phyloP scores from a whole-genome alignment of 2,329 filamentous ascomycete species.

The Calonectria pteridis region DNA sequence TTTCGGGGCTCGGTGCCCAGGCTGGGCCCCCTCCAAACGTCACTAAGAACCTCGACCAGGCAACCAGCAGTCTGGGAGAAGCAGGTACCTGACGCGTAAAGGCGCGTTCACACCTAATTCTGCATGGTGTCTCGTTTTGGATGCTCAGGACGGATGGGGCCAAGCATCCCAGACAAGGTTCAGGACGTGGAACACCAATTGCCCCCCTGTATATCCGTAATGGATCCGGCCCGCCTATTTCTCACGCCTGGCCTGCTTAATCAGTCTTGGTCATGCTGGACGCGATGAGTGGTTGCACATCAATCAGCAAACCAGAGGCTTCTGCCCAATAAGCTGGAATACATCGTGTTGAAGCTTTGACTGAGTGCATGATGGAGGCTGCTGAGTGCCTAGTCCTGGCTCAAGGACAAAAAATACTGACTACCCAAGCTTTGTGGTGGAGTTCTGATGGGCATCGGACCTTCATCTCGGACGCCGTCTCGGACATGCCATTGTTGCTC shows the following conservation, averaged over 20 bases:
- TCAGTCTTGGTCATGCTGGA: slow-evolving; percentile 41
- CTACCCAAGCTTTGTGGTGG: slow-evolving; percentile 19
- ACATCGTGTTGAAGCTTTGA: slow-evolving; percentile 33
- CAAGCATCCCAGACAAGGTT: background rate
- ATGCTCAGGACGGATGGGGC: slow-evolving; percentile 11
- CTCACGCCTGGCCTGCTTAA: slow-evolving; percentile 32
- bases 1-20: slow-evolving; percentile 29
- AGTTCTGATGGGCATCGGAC: slow-evolving; percentile 40
- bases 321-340: slow-evolving; percentile 16
- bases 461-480: slow-evolving; percentile 14
- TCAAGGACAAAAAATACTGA: background rate
- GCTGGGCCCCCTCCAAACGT: slow-evolving; percentile 31
- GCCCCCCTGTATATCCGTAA: slow-evolving; percentile 14
- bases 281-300: slow-evolving; percentile 36
- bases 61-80: slow-evolving; percentile 39
- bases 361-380: slow-evolving; percentile 25
- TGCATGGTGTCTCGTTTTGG: slow-evolving; percentile 4
- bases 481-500: slow-evolving; percentile 26
- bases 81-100: slow-evolving; percentile 35
- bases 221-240: background rate
- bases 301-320: slow-evolving; percentile 48
- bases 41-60: slow-evolving; percentile 32
- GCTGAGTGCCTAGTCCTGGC: background rate
- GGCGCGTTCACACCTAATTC: slow-evolving; percentile 34
- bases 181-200: slow-evolving; percentile 1